Evolutionary conservation across 371 early-diverging fungal genomes (phyloP).

Genomic region (Saksenaea vasiformis): DNA sequence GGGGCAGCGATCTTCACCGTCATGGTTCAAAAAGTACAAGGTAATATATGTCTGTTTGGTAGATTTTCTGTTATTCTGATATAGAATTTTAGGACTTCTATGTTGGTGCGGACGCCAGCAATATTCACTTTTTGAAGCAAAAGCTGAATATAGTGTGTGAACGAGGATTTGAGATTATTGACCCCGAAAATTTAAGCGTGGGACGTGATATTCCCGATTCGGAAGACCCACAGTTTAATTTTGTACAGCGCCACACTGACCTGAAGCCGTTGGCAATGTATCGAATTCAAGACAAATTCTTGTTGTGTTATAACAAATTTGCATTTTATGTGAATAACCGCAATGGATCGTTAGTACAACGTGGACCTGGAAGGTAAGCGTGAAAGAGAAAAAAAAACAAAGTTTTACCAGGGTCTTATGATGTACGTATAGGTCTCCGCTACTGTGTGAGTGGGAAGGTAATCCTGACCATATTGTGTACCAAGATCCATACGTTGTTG

Average conservation of each 20-base stretch:
- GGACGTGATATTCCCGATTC: conserved; percentile 68
- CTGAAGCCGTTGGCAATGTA: conserved; percentile 85
- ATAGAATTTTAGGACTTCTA: conserved; percentile 67
- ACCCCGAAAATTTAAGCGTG: conserved; percentile 74
- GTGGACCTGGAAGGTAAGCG: conserved; percentile 42
- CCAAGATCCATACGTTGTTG: conserved; percentile 85
- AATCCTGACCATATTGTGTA: conserved; percentile 67
- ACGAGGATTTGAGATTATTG: conserved; percentile 85
- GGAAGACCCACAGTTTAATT: conserved; percentile 76
- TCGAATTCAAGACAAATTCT: conserved; percentile 69
- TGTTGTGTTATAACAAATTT: conserved; percentile 92
- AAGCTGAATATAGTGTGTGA: conserved; percentile 83
- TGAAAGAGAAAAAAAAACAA: conserved; percentile 4
- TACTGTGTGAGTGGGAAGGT: conserved; percentile 60
- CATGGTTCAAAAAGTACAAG: conserved; percentile 48
- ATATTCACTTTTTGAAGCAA: conserved; percentile 74
- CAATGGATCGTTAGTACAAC: conserved; percentile 44
- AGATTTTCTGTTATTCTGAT: too few relatives aligned
- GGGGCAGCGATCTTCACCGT: conserved; percentile 39
- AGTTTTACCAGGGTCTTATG: not conserved
- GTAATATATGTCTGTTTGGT: too few relatives aligned
- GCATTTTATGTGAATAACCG: conserved; percentile 89
- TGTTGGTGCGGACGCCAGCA: conserved; percentile 77
- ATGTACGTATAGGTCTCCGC: conserved; percentile 26
- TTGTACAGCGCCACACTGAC: conserved; percentile 77